phyloP scores from a whole-genome alignment of 345 rosid species.

The Viola odorata region DNA sequence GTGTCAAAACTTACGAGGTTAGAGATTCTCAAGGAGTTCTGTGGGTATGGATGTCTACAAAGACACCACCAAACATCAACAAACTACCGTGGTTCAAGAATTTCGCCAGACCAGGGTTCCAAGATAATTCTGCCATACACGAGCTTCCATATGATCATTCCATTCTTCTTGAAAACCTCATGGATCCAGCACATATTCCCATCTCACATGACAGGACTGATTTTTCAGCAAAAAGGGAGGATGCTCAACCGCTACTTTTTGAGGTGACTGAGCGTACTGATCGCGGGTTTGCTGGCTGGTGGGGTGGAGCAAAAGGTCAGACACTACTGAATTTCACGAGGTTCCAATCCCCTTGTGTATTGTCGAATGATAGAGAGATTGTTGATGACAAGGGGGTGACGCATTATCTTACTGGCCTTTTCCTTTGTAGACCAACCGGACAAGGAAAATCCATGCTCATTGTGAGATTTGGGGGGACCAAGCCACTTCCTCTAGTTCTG shows the following conservation, averaged over 20 bases:
- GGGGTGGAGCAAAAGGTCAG: conserved; percentile 65
- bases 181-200: conserved; percentile 94
- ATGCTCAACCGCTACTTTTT: conserved; percentile 68
- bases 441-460: conserved; percentile 96
- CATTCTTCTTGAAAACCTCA: conserved; percentile 83
- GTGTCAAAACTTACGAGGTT: conserved; percentile 61
- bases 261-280: conserved; percentile 64
- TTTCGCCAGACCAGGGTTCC: conserved; percentile 69
- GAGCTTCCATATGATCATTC: conserved; percentile 94
- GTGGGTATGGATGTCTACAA: conserved; percentile 86
- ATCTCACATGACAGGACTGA: conserved; percentile 88
- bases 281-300: conserved; percentile 82
- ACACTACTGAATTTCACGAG: conserved; percentile 44
- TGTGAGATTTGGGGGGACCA: conserved; percentile 74
- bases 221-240: conserved; percentile 74
- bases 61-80: neutral
- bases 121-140: conserved; percentile 62
- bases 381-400: conserved; percentile 57
- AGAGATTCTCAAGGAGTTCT: conserved; percentile 85
- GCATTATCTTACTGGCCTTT: conserved; percentile 65
- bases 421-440: conserved; percentile 89
- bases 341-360: conserved; percentile 76
- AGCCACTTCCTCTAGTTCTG: conserved; percentile 36
- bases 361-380: conserved; percentile 62
- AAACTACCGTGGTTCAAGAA: conserved; percentile 92